Percentiles rank a stretch among this genome's conserved stretches.
phyloP scores from a whole-genome alignment of 2,329 filamentous ascomycete genomes.

The Alternaria consortialis region DNA sequence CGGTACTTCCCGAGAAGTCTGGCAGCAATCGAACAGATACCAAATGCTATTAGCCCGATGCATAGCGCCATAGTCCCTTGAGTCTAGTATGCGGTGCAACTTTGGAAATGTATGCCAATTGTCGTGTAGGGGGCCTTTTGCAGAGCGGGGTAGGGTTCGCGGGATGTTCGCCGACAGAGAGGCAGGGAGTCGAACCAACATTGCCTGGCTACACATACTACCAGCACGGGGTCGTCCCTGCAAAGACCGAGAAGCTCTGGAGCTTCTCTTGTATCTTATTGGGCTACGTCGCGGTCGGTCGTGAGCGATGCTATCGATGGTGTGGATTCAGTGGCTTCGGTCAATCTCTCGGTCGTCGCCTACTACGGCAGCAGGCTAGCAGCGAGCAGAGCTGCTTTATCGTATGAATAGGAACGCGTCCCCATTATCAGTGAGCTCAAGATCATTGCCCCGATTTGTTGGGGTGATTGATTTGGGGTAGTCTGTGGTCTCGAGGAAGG shows the following conservation, averaged over 20 bases:
- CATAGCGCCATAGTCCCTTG: not conserved
- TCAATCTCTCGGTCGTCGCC: not conserved
- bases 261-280: not conserved
- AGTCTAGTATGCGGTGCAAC: not conserved
- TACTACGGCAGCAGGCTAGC: not conserved
- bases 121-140: not conserved
- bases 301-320: not conserved
- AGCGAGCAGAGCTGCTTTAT: not conserved
- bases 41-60: not conserved
- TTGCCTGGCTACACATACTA: not conserved
- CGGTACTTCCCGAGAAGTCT: not conserved
- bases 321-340: slow-evolving; percentile 9
- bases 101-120: not conserved
- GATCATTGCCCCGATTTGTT: not conserved
- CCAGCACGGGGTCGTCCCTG: not conserved
- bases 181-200: not conserved
- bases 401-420: not conserved
- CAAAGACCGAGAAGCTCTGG: not conserved
- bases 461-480: not conserved
- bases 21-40: not conserved
- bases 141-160: not conserved
- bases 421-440: not conserved
- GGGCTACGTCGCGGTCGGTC: not conserved
- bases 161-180: not conserved
- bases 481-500: not conserved